A percentile compares a stretch with the other conserved stretches of the same genome.
Conservation (phyloP, 306 rosid species). For the Pterocarpus santalinus region DNA sequence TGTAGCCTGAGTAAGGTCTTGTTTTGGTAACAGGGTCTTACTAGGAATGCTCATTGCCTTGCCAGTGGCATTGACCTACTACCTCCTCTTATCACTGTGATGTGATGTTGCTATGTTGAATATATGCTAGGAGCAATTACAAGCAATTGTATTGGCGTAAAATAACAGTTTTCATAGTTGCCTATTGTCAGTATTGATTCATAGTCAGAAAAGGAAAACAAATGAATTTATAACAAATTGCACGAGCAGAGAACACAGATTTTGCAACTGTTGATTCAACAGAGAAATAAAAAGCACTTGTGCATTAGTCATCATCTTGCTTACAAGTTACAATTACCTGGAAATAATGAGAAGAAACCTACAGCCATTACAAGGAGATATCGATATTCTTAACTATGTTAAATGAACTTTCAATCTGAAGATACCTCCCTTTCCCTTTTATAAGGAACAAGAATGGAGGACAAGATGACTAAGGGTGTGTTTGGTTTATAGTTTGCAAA, state of each 20-base stretch:
- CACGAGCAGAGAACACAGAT: slow-evolving; percentile 18
- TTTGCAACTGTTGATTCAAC: slow-evolving; percentile 32
- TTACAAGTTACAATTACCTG: not conserved
- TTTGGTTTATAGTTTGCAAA: no score
- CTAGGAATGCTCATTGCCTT: slow-evolving; percentile 90
- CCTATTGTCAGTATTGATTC: slow-evolving; percentile 31
- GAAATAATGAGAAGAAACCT: not conserved
- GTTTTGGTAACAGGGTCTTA: slow-evolving; percentile 72
- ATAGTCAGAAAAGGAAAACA: slow-evolving; percentile 3
- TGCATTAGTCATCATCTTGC: slow-evolving; percentile 10
- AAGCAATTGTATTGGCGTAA: slow-evolving; percentile 28
- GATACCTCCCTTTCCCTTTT: no score
- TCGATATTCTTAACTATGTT: no score
- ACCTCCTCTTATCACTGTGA: slow-evolving; percentile 74
- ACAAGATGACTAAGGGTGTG: no score
- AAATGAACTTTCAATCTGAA: no score
- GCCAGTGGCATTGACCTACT: slow-evolving; percentile 86
- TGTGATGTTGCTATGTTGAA: not conserved
- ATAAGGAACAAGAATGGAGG: no score
- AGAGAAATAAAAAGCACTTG: slow-evolving; percentile 33
- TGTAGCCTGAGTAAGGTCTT: slow-evolving; percentile 32
- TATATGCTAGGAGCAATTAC: slow-evolving; percentile 30
- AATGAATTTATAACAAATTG: slow-evolving; percentile 23
- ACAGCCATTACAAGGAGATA: not conserved
- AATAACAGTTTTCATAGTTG: slow-evolving; percentile 36